These are phyloP conservation scores for Pythium phragmiticola DNA, from an alignment of 352 stramenopile species.

Conservation along the genomic window DNA sequence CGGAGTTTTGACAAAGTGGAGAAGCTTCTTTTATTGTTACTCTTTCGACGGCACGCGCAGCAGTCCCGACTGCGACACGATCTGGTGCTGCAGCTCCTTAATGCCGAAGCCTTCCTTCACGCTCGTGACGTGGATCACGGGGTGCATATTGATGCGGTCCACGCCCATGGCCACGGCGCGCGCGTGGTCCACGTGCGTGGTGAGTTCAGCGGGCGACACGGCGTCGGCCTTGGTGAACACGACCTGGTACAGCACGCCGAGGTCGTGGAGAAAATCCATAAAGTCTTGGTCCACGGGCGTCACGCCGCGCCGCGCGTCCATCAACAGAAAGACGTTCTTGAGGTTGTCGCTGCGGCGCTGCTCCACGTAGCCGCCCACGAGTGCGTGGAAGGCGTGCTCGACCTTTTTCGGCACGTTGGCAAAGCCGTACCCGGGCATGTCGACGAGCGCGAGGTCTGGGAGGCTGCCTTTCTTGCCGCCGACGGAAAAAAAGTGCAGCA, in stretches of 20 bases:
- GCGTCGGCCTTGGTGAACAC: slow-evolving; percentile 91
- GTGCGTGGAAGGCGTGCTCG: slow-evolving; percentile 72
- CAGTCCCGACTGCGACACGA: slow-evolving; percentile 61
- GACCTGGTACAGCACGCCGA: slow-evolving; percentile 85
- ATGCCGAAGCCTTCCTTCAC: slow-evolving; percentile 77
- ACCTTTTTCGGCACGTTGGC: slow-evolving; percentile 70
- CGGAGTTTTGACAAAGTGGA: slow-evolving; percentile 31
- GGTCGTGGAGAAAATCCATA: slow-evolving; percentile 82
- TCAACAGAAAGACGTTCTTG: slow-evolving; percentile 67
- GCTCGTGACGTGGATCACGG: slow-evolving; percentile 76
- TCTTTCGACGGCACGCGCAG: slow-evolving; percentile 16
- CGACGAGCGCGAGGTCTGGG: slow-evolving; percentile 68
- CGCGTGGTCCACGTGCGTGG: slow-evolving; percentile 51
- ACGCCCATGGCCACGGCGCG: slow-evolving; percentile 43
- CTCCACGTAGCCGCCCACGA: slow-evolving; percentile 80
- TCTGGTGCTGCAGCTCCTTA: slow-evolving; percentile 73
- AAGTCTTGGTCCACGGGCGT: slow-evolving; percentile 81
- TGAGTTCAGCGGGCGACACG: slow-evolving; percentile 41
- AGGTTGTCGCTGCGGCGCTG: slow-evolving; percentile 70
- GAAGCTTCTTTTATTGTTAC: neutral
- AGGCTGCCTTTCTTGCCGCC: slow-evolving; percentile 70
- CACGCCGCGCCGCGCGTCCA: slow-evolving; percentile 81
- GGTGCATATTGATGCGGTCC: slow-evolving; percentile 78
- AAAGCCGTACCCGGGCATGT: slow-evolving; percentile 89
- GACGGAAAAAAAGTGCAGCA: slow-evolving; percentile 80